phyloP scores from a whole-genome alignment of 192 early-diverging fungal species.

The Backusella parvicylindrica region DNA sequence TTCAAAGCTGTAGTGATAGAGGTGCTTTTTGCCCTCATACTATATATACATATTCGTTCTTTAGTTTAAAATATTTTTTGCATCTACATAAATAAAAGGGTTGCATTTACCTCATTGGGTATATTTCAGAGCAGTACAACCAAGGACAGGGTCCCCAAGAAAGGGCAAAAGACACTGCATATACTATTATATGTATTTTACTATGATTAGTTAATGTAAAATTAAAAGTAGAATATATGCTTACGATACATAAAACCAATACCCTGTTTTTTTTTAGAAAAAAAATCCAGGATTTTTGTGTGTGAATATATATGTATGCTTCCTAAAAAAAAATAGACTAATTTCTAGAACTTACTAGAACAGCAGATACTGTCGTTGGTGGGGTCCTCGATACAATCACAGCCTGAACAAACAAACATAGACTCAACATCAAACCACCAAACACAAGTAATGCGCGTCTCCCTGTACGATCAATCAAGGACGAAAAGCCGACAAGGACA shows the following conservation, averaged over 20 bases:
- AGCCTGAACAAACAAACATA: constrained; percentile 20
- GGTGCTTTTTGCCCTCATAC: constrained; percentile 61
- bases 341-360: constrained; percentile 9
- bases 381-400: neutral
- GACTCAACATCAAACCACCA: constrained; percentile 24
- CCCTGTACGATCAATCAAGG: constrained; percentile 61
- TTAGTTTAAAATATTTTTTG: neutral
- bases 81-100: no score
- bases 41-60: no score
- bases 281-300: neutral
- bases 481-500: constrained; percentile 44
- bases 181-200: constrained; percentile 17
- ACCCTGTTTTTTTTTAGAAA: neutral
- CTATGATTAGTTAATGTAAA: neutral
- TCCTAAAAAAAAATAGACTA: neutral
- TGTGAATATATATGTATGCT: neutral
- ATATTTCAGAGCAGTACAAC: constrained; percentile 75
- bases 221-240: neutral
- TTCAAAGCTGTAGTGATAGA: constrained; percentile 67
- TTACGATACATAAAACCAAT: constrained; percentile 17
- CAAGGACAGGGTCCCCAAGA: constrained; percentile 79
- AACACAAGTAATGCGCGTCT: constrained; percentile 62
- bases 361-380: neutral
- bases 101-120: constrained; percentile 58
- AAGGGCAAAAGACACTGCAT: constrained; percentile 57